Evolutionary conservation across 805 yeast species (phyloP), one percentile per base, ranked within the genome.

Genomic region (Pichia nakasei): DNA sequence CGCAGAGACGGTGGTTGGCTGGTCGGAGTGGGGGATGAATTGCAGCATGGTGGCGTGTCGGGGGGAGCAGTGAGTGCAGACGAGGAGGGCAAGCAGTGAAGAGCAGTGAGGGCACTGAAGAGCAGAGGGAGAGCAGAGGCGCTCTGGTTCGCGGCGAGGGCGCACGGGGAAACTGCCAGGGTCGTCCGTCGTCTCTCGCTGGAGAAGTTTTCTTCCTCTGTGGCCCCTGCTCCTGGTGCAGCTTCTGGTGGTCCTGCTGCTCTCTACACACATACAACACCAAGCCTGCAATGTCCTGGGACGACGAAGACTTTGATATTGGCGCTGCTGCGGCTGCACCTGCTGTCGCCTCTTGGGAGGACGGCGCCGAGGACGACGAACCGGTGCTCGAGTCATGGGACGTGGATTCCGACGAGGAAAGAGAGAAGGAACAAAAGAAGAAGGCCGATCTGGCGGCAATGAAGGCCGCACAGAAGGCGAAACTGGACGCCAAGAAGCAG

Each of bases 311-410:
- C 58, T 83, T 85, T 61, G 91, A 80, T 45, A 78, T 82, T 49
- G 20, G 20, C 11, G n/a, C 70, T 12, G 12, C 32, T 21, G 65
- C 62, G n/a, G n/a, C n/a, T 36, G 73, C 75, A 29, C 73, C 79
- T n/a, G 37, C 19, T 46, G 12, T 17, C 3, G 81, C 77, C 39
- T 77, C 85, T 33, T 85, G 95, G 86, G 95, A 87, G 62, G 93
- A 82, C 49, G 89, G 80, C 17, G 42, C 37, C 26, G 83, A 75
- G 40, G 82, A 79, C 39, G 94, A 84, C 48, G 93, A 84, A 40
- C 81, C 85, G n/a, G 72, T 82, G 22, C 63, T 83, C 41, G 97
- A 78, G 48, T 84, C 95, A 12, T 91, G 97, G 97, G 97, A 91
- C 54, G 80, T 72, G 20, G 84, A 79, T 46, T 74, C 81, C 43